Evolutionary conservation across 108 stramenopile genomes (phyloP).

Genomic region (Parietichytrium sp.): DNA sequence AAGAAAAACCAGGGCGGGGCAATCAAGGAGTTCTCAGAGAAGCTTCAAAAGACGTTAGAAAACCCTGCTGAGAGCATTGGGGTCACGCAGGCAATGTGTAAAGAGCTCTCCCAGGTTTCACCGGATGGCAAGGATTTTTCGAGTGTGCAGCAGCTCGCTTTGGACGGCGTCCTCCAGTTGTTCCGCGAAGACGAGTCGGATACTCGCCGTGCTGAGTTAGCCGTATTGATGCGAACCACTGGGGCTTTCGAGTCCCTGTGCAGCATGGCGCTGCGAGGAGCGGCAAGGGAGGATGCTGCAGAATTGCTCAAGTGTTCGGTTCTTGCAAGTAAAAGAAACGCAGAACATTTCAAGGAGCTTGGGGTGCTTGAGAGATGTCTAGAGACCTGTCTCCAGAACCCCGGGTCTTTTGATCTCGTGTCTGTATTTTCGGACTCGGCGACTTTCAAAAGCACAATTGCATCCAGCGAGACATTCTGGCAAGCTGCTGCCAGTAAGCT

Average conservation of each 20-base stretch:
- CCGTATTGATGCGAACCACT: neutral
- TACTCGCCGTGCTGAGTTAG: neutral
- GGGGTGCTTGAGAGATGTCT: too few relatives aligned
- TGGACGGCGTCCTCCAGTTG: neutral
- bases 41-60: too few relatives aligned
- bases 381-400: too few relatives aligned
- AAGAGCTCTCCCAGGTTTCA: neutral
- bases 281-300: neutral
- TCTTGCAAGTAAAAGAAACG: neutral
- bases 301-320: neutral
- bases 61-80: too few relatives aligned
- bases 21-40: too few relatives aligned
- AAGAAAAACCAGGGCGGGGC: too few relatives aligned
- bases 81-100: constrained; percentile 10
- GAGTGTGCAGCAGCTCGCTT: neutral
- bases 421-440: too few relatives aligned
- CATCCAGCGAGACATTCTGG: too few relatives aligned
- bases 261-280: neutral
- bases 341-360: neutral
- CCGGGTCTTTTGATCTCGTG: too few relatives aligned
- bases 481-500: too few relatives aligned
- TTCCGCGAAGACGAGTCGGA: neutral
- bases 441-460: too few relatives aligned
- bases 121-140: neutral
- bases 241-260: neutral